Evolutionary conservation across 2,329 filamentous ascomycete species (phyloP), one percentile per base, ranked within the genome.

Genomic region (Fusarium pseudoanthophilum): DNA sequence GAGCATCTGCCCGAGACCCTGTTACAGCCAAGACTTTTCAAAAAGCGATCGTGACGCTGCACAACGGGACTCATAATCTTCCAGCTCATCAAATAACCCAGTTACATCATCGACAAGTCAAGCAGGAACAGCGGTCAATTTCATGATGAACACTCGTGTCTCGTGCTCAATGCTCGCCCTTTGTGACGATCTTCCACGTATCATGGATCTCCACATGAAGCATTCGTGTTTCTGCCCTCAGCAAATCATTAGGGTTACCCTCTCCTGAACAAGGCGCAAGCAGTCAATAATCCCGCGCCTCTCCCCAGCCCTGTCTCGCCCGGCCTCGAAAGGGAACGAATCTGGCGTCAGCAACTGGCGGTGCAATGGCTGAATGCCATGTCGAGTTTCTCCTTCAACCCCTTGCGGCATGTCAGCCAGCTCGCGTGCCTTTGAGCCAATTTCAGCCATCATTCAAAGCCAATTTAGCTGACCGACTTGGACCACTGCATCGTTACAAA

Each of bases 1-100:
- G 42, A 60, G 46, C 40, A 52, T 60, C 60, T 75, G 60, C 28
- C 72, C 69, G 58, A 70, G 65, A 73, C 69, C 71, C 36, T 75
- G 72, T 72, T 52, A 73, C 72, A 69, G 68, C 72, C 72, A 74
- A 74, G 72, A 69, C 72, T 72, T 62, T 51, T 69, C 72, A 73
- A 42, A 73, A 59, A 74, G 60, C 67, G 64, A 74, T 74, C 71
- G 57, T 66, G 71, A 69, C 64, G 46, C 40, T 69, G 52, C 60
- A 57, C 69, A 69, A 64, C 53, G 30, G 26, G 40, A 65, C 40
- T 72, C 68, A 59, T 62, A 57, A 59, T 53, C 55, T 36, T 72
- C 69, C 64, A 72, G 43, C 55, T 57, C 69, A 55, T 59, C 64
- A 69, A 36, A 48, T 39, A 34, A 28, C 43, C 42, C 42, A 55